phyloP scores from a whole-genome alignment of 176 grass and related monocot species.

The Carex myosuroides region DNA sequence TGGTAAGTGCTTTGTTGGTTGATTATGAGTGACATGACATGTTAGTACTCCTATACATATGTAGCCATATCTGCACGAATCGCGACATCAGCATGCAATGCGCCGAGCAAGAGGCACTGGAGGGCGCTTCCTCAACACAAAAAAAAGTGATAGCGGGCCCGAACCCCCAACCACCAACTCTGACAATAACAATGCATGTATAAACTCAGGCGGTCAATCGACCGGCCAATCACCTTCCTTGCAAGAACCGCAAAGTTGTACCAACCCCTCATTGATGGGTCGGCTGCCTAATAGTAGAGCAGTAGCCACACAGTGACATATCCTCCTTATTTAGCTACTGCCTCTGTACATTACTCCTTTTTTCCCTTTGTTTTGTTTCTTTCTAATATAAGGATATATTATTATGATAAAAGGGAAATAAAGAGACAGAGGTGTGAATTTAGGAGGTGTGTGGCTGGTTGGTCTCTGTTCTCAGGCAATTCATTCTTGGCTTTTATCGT shows the following conservation, averaged over 20 bases:
- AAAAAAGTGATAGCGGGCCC: constrained; percentile 36
- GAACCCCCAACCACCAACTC: constrained; percentile 27
- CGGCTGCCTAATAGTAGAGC: constrained; percentile 17
- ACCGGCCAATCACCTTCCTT: neutral
- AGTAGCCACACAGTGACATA: constrained; percentile 20
- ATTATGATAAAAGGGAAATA: constrained; percentile 13
- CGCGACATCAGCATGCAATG: constrained; percentile 78
- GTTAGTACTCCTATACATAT: constrained; percentile 8
- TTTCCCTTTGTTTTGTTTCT: neutral
- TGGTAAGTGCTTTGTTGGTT: neutral
- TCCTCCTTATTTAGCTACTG: neutral
- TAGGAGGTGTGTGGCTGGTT: constrained; percentile 20
- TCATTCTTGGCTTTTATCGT: constrained; percentile 91
- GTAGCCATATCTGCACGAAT: constrained; percentile 83
- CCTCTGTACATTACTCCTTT: neutral
- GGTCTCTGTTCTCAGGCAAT: constrained; percentile 70
- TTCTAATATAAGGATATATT: constrained; percentile 29
- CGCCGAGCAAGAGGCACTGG: constrained; percentile 65
- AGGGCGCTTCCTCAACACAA: constrained; percentile 76
- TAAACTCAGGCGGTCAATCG: neutral
- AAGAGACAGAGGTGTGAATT: constrained; percentile 8
- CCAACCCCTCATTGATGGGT: constrained; percentile 4
- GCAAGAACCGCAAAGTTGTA: neutral
- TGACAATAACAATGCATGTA: neutral
- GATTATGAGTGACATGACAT: neutral